Evolutionary conservation across 768 basidiomycete genomes (phyloP).

Genomic region (Fibroporia radiculosa): DNA sequence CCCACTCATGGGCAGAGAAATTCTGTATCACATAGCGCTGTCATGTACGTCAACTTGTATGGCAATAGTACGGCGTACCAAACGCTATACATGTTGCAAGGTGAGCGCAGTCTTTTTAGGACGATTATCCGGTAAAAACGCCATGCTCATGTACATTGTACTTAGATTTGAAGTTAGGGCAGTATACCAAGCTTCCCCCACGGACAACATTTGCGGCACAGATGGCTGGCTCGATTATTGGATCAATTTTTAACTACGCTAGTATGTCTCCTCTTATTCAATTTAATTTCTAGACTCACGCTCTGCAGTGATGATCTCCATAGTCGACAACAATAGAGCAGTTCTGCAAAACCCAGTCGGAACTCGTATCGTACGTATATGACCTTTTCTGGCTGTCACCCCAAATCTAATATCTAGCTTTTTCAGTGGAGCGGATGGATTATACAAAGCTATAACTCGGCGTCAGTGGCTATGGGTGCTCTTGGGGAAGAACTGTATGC

Average conservation of each 20-base stretch:
- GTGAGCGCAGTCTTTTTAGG: conserved; percentile 13
- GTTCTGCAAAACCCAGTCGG: conserved; percentile 41
- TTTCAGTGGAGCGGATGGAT: conserved; percentile 45
- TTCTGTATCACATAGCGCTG: conserved; percentile 30
- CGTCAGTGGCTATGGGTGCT: conserved; percentile 49
- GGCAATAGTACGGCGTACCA: conserved; percentile 47
- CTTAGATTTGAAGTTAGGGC: conserved; percentile 42
- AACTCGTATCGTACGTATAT: conserved; percentile 32
- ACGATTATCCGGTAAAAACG: neutral
- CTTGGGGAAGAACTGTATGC: conserved; percentile 38
- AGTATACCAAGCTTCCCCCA: conserved; percentile 48
- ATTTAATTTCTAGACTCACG: neutral
- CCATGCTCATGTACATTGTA: neutral
- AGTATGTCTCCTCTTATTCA: conserved; percentile 21
- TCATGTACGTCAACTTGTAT: conserved; percentile 50
- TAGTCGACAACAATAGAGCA: conserved; percentile 37
- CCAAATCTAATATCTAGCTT: neutral
- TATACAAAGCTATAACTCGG: conserved; percentile 44
- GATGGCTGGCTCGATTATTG: conserved; percentile 42
- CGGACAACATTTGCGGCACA: conserved; percentile 40
- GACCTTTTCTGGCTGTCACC: neutral
- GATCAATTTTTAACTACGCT: conserved; percentile 44
- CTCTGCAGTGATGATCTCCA: conserved; percentile 39
- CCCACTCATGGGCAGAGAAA: neutral
- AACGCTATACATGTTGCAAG: conserved; percentile 45